Base-by-base conservation (phyloP, 139 green algal species). In the Micractinium sp. region DNA sequence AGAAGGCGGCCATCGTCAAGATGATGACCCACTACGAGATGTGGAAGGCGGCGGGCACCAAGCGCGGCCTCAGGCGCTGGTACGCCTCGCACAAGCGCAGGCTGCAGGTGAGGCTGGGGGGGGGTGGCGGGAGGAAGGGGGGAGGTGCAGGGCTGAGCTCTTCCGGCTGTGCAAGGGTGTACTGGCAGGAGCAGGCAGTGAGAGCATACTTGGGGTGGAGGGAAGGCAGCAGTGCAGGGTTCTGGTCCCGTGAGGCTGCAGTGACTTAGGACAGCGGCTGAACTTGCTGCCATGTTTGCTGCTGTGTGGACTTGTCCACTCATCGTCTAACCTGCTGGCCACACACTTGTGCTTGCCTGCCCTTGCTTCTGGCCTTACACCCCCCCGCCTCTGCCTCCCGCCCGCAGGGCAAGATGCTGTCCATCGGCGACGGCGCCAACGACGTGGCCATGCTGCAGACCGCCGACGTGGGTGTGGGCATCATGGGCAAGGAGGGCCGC, bases 401-500 rank as follows among this genome's bases (percentile, higher is more conserved):
- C 36, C 1, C 41, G 66, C 89, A 91, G 80, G 90, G 90, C 47
- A 95, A 97, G 19, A 99, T 98, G 90, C 95, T 99, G 56, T 95
- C 94, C 87, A 99, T 99, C 31, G 98, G 98, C 3, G 98, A 99
- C 90, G 98, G 98, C 66, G 98, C 98, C 76, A 99, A 99, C 84
- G 98, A 99, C 90, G 98, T 99, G 75, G 96, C 96, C 87, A 99
- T 99, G 98, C 90, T 84, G 67, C 92, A 98, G 90, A 96, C 98
- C 5, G 98, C 98, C 13, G 96, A 99, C 92, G 97, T 99, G 25
- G 98, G 98, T 0, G 95, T 98, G 4, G 98, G 98, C 81, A 99
- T 99, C 94, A 98, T 94, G 85, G 98, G 98, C 33, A 93, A 97
- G 61, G 98, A 99, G 92, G 98, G 98, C 22, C 96, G 97, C 25